Base-by-base conservation (phyloP, 805 yeast genomes). In the Metschnikowia vanudenii region DNA sequence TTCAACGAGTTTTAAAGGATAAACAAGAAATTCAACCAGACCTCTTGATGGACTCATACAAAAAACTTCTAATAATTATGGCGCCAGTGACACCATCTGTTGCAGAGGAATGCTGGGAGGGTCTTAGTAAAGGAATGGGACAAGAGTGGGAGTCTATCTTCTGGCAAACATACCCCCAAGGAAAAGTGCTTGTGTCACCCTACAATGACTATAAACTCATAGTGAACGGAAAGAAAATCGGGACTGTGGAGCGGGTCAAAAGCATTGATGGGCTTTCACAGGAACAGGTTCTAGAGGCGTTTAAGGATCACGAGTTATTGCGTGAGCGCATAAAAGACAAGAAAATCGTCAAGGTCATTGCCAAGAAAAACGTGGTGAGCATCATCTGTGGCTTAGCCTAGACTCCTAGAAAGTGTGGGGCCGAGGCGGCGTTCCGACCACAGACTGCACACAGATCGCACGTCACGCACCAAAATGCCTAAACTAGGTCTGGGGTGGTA, bases 11-110 rank as follows among this genome's bases (percentile, higher is more conserved):
- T 0, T 36, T 71, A 3, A 73, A 74, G 31, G 59, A 67, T 6
- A 55, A 65, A 1, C 52, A 61, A 4, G 18, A 34, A 1, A 65
- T 80, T 9, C 62, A 67, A 35, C 51, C 62, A 0, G 67, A 65
- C 0, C 49, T 88, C n/a, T 55, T 79, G 10, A 52, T 78, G 47
- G 74, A 78, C 38, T 66, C 78, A 1, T 75, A 75, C 48, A 69
- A 75, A 52, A 80, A 78, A 44, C 67, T 90, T 14, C 56, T 89
- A 14, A 71, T 79, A n/a, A 62, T 80, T 6, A 76, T 87, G 65
- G 74, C 92, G 2, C 97, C 97, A 0, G 85, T 91, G 0, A 78
- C 86, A 0, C 98, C 99, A 1, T 77, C 84, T 5, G 75, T 81
- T 7, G 79, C 88, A 0, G 98, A 92, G 57, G 98, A 92, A 63